phyloP scores from a whole-genome alignment of 352 stramenopile species.

The Phytopythium mirpurense region DNA sequence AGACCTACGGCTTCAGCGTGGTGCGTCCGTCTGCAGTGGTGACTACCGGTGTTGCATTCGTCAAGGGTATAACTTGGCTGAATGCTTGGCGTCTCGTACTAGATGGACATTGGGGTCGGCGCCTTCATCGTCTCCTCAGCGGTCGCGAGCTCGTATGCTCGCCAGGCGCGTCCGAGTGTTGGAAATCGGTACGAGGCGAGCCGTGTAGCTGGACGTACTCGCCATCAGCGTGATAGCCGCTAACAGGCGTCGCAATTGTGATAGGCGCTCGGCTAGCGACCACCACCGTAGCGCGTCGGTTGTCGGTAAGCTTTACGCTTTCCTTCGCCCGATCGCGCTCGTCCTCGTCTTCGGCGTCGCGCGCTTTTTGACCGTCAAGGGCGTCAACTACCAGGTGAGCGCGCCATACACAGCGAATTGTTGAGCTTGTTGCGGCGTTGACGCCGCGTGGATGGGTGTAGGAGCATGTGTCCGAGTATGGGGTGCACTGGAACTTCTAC shows the following conservation, averaged over 20 bases:
- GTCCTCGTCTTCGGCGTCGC: slow-evolving; percentile 61
- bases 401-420: background rate
- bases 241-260: too few species aligned
- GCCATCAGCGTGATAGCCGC: too few species aligned
- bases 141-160: slow-evolving; percentile 68
- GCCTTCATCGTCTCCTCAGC: slow-evolving; percentile 91
- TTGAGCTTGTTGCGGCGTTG: background rate
- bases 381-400: slow-evolving; percentile 81
- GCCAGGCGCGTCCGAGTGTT: slow-evolving; percentile 27
- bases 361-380: slow-evolving; percentile 78
- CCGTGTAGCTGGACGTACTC: too few species aligned
- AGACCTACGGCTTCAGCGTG: slow-evolving; percentile 94
- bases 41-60: background rate
- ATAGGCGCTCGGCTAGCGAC: background rate
- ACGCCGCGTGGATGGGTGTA: slow-evolving; percentile 13
- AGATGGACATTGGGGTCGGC: slow-evolving; percentile 97
- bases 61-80: background rate
- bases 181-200: background rate
- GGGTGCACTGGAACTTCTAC: slow-evolving; percentile 99
- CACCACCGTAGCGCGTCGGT: slow-evolving; percentile 5
- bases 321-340: slow-evolving; percentile 64
- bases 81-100: background rate
- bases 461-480: slow-evolving; percentile 98
- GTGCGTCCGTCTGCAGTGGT: slow-evolving; percentile 26
- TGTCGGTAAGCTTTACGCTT: slow-evolving; percentile 33